Percentiles rank a stretch among this genome's conserved stretches.
phyloP scores from a whole-genome alignment of 163 green algal genomes.

The Chlamydomonas reinhardtii region DNA sequence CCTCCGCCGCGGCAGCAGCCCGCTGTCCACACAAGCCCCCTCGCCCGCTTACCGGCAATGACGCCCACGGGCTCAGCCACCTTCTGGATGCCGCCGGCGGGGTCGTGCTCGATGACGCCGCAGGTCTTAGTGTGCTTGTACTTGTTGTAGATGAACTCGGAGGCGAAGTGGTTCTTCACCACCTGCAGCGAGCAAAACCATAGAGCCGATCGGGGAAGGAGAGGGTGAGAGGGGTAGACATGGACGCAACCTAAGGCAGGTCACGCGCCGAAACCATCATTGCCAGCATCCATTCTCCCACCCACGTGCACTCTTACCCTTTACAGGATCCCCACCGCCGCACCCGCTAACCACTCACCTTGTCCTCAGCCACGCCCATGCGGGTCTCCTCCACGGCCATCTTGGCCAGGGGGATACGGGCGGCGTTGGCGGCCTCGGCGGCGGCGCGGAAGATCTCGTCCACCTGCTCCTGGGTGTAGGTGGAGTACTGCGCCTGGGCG shows the following conservation, averaged over 20 bases:
- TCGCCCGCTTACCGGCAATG: constrained; percentile 61
- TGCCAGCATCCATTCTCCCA: no score
- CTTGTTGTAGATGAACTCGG: constrained; percentile 85
- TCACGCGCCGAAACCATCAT: no score
- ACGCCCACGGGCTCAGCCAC: constrained; percentile 79
- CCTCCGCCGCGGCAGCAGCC: background rate
- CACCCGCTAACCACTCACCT: no score
- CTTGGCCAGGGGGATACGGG: constrained; percentile 73
- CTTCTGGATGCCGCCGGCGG: constrained; percentile 68
- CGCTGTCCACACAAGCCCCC: background rate
- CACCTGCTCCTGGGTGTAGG: constrained; percentile 71
- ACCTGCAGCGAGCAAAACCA: no score
- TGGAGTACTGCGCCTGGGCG: constrained; percentile 66
- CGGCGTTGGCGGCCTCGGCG: constrained; percentile 71
- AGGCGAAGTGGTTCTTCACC: constrained; percentile 79
- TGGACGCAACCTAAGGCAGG: no score
- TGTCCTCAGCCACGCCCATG: constrained; percentile 82
- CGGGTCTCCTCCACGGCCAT: constrained; percentile 76
- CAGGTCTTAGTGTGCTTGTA: constrained; percentile 84
- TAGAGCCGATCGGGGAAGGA: no score
- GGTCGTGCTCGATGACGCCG: constrained; percentile 70
- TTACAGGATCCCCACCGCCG: no score
- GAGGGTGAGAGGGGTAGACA: no score
- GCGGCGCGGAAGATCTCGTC: constrained; percentile 73
- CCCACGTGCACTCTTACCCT: no score